Base-by-base conservation (phyloP, 1,139 yeast genomes). In the Debaryomycetaceae sp. region DNA sequence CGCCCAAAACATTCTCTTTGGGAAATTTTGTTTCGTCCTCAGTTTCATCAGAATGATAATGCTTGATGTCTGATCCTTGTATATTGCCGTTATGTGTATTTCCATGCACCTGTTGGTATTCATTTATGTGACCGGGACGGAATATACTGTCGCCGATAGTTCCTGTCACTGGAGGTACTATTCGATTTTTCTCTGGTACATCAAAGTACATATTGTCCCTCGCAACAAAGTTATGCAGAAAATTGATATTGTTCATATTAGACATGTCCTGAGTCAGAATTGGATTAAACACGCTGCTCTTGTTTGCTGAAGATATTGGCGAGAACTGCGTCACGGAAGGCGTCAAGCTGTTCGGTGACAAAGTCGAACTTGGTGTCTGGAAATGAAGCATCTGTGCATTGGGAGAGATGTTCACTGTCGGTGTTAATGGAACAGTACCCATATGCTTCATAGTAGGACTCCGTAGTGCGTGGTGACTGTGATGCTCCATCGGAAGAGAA, bases 301-400 rank as follows among this genome's bases (percentile, higher is more conserved):
- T 27, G 31, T 27, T 7, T 8, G 31, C 11, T 11, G 31, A 11
- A 8, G 8, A 11, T 4, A 27, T 6, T 7, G 37, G 42, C 9
- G 42, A 39, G 13, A 33, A 39, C 6, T 41, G 39, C 14, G 22
- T 30, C 11, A 24, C 23, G 7, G 43, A 14, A 6, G 24, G n/a
- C 7, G 39, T 22, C 14, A 20, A 13, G 36, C 39, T 41, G 23
- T 22, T 31, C n/a, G 39, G 30, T 5, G 43, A 41, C 27, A 36
- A n/a, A 22, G 36, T 37, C 2, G 43, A 41, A 31, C 22, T 41
- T 20, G 45, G 45, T 6, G 45, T 37, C 24, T 38, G 39, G 6
- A 43, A 40, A 33, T 39, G 17, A n/a, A 37, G 14, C 24, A 39
- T 34, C 22, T 39, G 24, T 9, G 11, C 20, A 24, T 7, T 40